Evolutionary conservation across 768 basidiomycete species (phyloP).

Genomic region (Postia placenta): DNA sequence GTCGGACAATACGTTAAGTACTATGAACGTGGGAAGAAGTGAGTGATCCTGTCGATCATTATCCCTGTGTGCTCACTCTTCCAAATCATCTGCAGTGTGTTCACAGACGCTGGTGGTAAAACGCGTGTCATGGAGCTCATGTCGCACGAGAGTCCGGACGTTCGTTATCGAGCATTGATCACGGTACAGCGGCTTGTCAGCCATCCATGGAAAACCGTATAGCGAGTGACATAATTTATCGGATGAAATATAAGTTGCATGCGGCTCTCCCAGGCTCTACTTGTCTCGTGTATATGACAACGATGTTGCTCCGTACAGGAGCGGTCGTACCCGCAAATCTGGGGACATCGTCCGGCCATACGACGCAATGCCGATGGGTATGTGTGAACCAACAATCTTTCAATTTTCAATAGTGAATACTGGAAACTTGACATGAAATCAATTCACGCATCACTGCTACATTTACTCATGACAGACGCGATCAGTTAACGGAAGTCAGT

Average conservation of each 20-base stretch:
- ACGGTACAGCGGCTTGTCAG: conserved; percentile 90
- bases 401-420: no score
- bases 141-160: conserved; percentile 82
- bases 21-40: conserved; percentile 91
- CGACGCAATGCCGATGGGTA: no score
- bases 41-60: conserved; percentile 20
- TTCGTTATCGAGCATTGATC: conserved; percentile 87
- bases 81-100: conserved; percentile 40
- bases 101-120: conserved; percentile 86
- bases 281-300: no score
- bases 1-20: conserved; percentile 92
- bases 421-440: no score
- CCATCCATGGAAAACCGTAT: conserved; percentile 63
- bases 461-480: no score
- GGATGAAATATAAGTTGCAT: background rate
- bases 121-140: conserved; percentile 86
- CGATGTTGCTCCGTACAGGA: no score
- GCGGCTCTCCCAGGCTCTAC: no score
- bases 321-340: no score
- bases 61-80: conserved; percentile 3
- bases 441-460: no score
- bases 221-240: background rate
- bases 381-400: no score
- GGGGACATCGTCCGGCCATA: no score
- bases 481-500: no score